These are phyloP conservation scores for Mimosa bimucronata DNA, from an alignment of 306 rosid species.

Conservation along the genomic window DNA sequence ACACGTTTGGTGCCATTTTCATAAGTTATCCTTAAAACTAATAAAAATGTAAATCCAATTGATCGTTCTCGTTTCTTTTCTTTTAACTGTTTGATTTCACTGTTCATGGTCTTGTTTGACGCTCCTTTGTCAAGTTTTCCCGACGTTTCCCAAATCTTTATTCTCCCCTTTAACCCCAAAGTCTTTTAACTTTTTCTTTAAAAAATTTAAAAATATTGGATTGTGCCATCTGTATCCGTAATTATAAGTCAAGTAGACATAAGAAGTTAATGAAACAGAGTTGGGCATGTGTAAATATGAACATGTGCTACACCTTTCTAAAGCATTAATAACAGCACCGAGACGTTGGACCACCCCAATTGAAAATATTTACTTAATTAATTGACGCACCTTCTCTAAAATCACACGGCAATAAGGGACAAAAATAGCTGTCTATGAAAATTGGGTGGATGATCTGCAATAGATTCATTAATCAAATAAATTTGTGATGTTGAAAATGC, in stretches of 20 bases:
- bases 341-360: conserved; percentile 25
- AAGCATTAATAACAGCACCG: neutral
- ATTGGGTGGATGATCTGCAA: conserved; percentile 20
- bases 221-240: neutral
- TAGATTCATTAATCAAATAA: neutral
- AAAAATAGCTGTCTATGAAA: neutral
- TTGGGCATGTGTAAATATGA: neutral
- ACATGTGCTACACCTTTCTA: neutral
- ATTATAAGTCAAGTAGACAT: neutral
- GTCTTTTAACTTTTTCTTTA: neutral
- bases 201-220: neutral
- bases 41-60: no score
- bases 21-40: no score
- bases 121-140: no score
- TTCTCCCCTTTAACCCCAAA: neutral
- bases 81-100: no score
- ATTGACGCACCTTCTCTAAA: neutral
- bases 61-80: no score
- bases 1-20: no score
- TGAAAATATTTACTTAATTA: neutral
- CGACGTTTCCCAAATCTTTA: neutral
- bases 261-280: neutral
- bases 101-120: no score
- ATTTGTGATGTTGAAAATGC: neutral
- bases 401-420: neutral